Conservation (phyloP, 73 alveolate genomes). For the Halteria grandinella region DNA sequence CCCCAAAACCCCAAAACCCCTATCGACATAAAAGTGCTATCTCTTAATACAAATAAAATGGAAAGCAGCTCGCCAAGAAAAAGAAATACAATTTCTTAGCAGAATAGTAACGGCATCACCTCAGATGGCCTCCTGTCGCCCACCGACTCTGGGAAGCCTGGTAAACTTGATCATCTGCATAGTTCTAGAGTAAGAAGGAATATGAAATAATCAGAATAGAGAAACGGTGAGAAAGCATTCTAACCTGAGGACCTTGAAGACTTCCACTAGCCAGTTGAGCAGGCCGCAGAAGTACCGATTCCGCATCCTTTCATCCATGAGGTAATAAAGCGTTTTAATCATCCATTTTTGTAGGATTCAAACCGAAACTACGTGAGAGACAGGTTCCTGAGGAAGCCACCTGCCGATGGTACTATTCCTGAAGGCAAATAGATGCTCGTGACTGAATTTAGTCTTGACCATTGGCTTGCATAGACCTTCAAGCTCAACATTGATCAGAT, state of each 20-base stretch:
- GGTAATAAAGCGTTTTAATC: not conserved
- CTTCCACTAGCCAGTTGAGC: too few species aligned
- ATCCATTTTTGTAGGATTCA: conserved; percentile 2
- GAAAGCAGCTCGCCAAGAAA: too few species aligned
- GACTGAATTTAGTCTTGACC: conserved; percentile 30
- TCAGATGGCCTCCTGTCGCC: too few species aligned
- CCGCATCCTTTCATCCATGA: conserved; percentile 24
- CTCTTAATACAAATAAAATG: too few species aligned
- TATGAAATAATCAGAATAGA: too few species aligned
- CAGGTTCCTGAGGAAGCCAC: not conserved
- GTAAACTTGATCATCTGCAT: not conserved
- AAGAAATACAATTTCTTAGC: too few species aligned
- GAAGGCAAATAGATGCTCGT: conserved; percentile 24
- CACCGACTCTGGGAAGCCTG: not conserved
- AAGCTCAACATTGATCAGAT: conserved; percentile 26
- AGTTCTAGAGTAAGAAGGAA: too few species aligned
- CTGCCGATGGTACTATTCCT: conserved; percentile 4
- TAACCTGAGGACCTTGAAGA: too few species aligned
- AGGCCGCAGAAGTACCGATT: conserved; percentile 22
- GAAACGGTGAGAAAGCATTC: too few species aligned
- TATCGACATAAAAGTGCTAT: too few species aligned
- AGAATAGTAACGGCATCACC: too few species aligned
- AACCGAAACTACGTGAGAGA: conserved; percentile 9
- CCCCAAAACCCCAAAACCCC: too few species aligned
- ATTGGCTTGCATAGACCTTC: conserved; percentile 44